These are phyloP conservation scores for Jamesozyma hellenica DNA, from an alignment of 805 yeast genomes.

Conservation along the genomic window DNA sequence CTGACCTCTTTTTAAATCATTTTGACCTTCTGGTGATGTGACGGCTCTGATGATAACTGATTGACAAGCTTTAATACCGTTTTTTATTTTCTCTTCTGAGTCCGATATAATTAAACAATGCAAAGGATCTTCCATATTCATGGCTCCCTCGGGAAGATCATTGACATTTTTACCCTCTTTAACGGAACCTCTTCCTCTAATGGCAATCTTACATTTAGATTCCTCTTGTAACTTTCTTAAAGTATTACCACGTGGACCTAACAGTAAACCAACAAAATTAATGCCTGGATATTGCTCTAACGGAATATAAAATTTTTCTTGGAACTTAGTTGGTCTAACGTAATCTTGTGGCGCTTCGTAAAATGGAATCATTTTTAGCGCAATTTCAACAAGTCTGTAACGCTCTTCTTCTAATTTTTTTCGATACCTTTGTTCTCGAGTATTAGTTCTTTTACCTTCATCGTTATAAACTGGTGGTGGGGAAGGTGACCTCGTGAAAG, in stretches of 20 bases:
- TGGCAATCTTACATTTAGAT: constrained; percentile 82
- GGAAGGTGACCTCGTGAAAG: constrained; percentile 56
- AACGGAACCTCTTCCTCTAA: constrained; percentile 92
- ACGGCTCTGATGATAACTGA: constrained; percentile 75
- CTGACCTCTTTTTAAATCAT: constrained; percentile 83
- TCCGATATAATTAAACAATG: constrained; percentile 86
- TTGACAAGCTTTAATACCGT: constrained; percentile 66
- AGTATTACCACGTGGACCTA: constrained; percentile 96
- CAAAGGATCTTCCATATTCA: constrained; percentile 65
- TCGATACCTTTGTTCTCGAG: constrained; percentile 60
- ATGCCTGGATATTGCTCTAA: constrained; percentile 80
- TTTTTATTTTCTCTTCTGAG: constrained; percentile 60
- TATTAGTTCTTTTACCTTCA: constrained; percentile 74
- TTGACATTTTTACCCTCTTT: constrained; percentile 71
- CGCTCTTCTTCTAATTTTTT: constrained; percentile 68
- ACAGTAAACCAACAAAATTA: constrained; percentile 79
- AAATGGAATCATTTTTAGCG: constrained; percentile 60
- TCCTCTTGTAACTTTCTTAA: constrained; percentile 67
- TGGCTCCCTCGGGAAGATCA: constrained; percentile 38
- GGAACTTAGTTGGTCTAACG: constrained; percentile 55
- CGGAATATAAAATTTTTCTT: constrained; percentile 79
- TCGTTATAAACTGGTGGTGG: constrained; percentile 89
- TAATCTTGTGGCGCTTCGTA: constrained; percentile 76
- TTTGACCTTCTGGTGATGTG: constrained; percentile 84
- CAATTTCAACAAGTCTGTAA: constrained; percentile 64